Evolutionary conservation across 768 basidiomycete species (phyloP).

Genomic region (Clathrus columnatus): DNA sequence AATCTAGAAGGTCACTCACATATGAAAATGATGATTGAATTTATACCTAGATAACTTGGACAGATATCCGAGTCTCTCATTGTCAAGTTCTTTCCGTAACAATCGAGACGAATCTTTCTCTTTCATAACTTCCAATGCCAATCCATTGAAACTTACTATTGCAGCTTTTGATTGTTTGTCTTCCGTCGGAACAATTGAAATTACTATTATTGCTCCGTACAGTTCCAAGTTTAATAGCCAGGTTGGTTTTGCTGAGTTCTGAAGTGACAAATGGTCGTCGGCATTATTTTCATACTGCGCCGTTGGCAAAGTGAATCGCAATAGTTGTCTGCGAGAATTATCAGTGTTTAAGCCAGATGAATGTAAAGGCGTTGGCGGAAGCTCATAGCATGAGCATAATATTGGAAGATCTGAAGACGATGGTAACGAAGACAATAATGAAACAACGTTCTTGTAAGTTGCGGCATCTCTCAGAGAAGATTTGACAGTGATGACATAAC

Average conservation of each 20-base stretch:
- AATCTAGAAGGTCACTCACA: neutral
- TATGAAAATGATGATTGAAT: neutral
- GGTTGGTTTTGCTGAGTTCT: slow-evolving; percentile 53
- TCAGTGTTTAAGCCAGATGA: slow-evolving; percentile 55
- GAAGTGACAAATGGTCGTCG: slow-evolving; percentile 68
- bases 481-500: slow-evolving; percentile 49
- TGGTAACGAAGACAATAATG: slow-evolving; percentile 12
- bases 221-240: slow-evolving; percentile 63
- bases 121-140: slow-evolving; percentile 37
- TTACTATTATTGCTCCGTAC: slow-evolving; percentile 46
- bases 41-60: slow-evolving; percentile 59
- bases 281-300: slow-evolving; percentile 70
- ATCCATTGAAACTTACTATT: slow-evolving; percentile 30
- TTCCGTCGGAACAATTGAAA: slow-evolving; percentile 42
- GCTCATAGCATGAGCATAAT: slow-evolving; percentile 53
- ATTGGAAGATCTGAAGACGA: slow-evolving; percentile 38
- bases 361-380: slow-evolving; percentile 76
- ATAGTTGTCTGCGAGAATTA: slow-evolving; percentile 55
- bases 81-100: slow-evolving; percentile 65
- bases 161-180: slow-evolving; percentile 23
- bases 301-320: slow-evolving; percentile 75
- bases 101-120: slow-evolving; percentile 51
- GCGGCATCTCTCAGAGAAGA: slow-evolving; percentile 22
- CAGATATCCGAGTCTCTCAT: slow-evolving; percentile 60
- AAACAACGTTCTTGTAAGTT: neutral